A percentile compares a stretch with the other conserved stretches of the same genome.
Evolutionary conservation across 768 basidiomycete genomes (phyloP).

Genomic region (Austroboletus festivus): DNA sequence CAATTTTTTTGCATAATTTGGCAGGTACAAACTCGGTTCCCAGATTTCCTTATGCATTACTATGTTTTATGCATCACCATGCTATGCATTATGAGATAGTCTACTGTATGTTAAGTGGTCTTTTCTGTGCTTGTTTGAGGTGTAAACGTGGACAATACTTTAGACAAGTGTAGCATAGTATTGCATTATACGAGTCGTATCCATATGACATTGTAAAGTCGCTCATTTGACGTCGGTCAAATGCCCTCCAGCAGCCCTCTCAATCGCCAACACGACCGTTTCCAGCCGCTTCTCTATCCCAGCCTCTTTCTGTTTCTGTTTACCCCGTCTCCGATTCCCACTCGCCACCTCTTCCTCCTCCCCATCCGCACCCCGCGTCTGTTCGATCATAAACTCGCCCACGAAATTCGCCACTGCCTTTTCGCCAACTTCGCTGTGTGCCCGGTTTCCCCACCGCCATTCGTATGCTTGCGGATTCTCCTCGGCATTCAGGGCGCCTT

Average conservation of each 20-base stretch:
- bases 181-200: no score
- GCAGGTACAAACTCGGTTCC: no score
- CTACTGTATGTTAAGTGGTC: no score
- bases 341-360: slow-evolving; percentile 17
- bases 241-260: slow-evolving; percentile 61
- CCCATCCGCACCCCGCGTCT: slow-evolving; percentile 9
- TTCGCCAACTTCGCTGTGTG: slow-evolving; percentile 83
- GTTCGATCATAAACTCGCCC: slow-evolving; percentile 67
- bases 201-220: no score
- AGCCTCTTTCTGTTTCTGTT: slow-evolving; percentile 14
- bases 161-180: no score
- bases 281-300: slow-evolving; percentile 25
- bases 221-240: slow-evolving; percentile 38
- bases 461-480: slow-evolving; percentile 42
- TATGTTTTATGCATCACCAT: no score
- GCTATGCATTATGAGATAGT: no score
- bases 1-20: no score
- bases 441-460: slow-evolving; percentile 85
- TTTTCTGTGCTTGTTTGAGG: no score
- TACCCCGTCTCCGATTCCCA: slow-evolving; percentile 8
- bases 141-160: no score
- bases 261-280: slow-evolving; percentile 53
- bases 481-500: slow-evolving; percentile 22
- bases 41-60: no score
- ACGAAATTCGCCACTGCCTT: slow-evolving; percentile 70